These are phyloP conservation scores for Orobanche coerulescens DNA, from an alignment of 257 asterid genomes.

Conservation along the genomic window DNA sequence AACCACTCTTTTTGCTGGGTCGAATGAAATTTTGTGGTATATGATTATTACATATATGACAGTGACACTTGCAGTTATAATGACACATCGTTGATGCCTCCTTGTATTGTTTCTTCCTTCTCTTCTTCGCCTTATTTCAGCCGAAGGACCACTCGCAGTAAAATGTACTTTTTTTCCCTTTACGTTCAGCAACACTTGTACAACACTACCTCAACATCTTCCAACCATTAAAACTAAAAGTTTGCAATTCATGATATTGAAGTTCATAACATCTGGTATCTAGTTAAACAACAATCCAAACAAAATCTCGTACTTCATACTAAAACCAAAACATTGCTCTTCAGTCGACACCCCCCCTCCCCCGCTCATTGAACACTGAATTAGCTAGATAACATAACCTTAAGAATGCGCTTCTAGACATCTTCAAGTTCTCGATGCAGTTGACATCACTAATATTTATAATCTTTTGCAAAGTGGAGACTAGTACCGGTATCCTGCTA, in stretches of 20 bases:
- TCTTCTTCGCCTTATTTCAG: too few species aligned
- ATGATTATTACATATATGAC: too few species aligned
- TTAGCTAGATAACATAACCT: constrained; percentile 19
- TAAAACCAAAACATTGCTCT: not conserved
- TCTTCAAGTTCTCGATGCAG: constrained; percentile 22
- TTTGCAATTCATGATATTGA: not conserved
- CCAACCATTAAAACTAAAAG: not conserved
- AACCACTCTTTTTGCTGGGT: too few species aligned
- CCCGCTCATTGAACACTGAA: constrained; percentile 24
- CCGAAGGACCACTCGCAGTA: too few species aligned
- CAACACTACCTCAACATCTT: too few species aligned
- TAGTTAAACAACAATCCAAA: not conserved
- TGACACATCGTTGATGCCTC: too few species aligned
- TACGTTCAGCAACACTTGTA: too few species aligned
- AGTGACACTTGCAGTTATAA: too few species aligned
- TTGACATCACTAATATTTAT: constrained; percentile 19
- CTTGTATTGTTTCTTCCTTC: too few species aligned
- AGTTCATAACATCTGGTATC: not conserved
- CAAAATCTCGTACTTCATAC: not conserved
- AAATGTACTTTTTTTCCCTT: too few species aligned
- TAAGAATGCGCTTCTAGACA: constrained; percentile 21
- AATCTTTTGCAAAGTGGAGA: constrained; percentile 21
- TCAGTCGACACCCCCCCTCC: not conserved
- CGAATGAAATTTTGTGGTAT: too few species aligned
- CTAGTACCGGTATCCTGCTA: constrained; percentile 21